Evolutionary conservation across 352 stramenopile species (phyloP).

Genomic region (Pythium plurisporium): DNA sequence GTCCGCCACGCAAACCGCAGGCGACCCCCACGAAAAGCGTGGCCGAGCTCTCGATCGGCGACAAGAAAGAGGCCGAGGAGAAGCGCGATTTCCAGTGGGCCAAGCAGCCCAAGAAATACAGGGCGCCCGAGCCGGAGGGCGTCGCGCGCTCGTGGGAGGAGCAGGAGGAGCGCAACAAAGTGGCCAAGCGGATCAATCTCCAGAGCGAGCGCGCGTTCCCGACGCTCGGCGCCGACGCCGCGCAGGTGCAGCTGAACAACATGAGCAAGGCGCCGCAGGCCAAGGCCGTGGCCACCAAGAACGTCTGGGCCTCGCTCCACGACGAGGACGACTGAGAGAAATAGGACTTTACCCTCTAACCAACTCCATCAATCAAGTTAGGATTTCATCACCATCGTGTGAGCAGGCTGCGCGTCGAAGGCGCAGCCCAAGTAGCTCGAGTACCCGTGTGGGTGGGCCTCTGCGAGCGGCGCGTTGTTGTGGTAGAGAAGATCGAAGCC

Average conservation of each 20-base stretch:
- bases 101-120: constrained; percentile 87
- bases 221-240: constrained; percentile 53
- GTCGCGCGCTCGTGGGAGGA: constrained; percentile 68
- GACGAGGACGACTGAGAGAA: constrained; percentile 65
- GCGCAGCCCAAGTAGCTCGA: constrained; percentile 54
- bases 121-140: constrained; percentile 45
- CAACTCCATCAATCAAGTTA: not conserved
- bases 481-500: constrained; percentile 72
- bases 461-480: constrained; percentile 32
- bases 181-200: constrained; percentile 52
- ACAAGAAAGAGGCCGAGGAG: constrained; percentile 48
- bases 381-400: not conserved
- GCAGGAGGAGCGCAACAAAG: constrained; percentile 67
- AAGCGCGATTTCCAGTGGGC: constrained; percentile 63
- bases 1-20: constrained; percentile 13
- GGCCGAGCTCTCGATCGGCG: constrained; percentile 54
- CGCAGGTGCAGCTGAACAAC: constrained; percentile 44
- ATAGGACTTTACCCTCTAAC: no score
- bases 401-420: constrained; percentile 24
- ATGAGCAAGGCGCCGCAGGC: constrained; percentile 62
- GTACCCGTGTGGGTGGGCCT: constrained; percentile 48
- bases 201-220: constrained; percentile 75
- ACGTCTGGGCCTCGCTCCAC: constrained; percentile 62
- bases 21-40: constrained; percentile 42
- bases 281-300: constrained; percentile 69